A percentile compares a stretch with the other conserved stretches of the same genome.
phyloP scores from a whole-genome alignment of 306 rosid genomes.

The Cucurbita moschata region DNA sequence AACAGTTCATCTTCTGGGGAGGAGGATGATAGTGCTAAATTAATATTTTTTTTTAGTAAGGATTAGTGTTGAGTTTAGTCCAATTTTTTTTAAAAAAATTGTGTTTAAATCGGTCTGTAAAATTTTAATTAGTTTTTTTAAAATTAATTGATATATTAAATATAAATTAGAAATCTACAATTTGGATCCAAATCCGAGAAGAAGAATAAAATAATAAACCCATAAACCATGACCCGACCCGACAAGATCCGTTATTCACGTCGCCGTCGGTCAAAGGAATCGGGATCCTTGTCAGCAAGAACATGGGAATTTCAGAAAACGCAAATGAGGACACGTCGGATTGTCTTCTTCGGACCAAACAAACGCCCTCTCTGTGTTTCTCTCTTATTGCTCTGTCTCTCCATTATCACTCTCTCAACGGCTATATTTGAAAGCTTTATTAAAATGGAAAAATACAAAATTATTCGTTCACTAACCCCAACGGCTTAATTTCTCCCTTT shows the following conservation, averaged over 20 bases:
- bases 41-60: too few relatives aligned
- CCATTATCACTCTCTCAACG: background rate
- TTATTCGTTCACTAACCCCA: background rate
- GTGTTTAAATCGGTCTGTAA: too few relatives aligned
- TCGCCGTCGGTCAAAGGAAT: background rate
- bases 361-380: background rate
- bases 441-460: background rate
- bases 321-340: background rate
- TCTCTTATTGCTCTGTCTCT: background rate
- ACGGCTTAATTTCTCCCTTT: background rate
- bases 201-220: background rate
- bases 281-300: background rate
- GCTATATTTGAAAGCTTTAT: background rate
- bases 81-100: too few relatives aligned
- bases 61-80: too few relatives aligned
- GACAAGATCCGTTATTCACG: conserved; percentile 1
- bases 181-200: background rate
- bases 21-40: too few relatives aligned
- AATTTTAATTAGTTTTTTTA: too few relatives aligned
- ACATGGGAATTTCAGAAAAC: conserved; percentile 1
- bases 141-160: too few relatives aligned
- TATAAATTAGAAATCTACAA: too few relatives aligned
- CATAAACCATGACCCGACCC: background rate
- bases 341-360: background rate
- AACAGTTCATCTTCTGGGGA: background rate